phyloP scores from a whole-genome alignment of 345 rosid species.

The Murraya koenigii region DNA sequence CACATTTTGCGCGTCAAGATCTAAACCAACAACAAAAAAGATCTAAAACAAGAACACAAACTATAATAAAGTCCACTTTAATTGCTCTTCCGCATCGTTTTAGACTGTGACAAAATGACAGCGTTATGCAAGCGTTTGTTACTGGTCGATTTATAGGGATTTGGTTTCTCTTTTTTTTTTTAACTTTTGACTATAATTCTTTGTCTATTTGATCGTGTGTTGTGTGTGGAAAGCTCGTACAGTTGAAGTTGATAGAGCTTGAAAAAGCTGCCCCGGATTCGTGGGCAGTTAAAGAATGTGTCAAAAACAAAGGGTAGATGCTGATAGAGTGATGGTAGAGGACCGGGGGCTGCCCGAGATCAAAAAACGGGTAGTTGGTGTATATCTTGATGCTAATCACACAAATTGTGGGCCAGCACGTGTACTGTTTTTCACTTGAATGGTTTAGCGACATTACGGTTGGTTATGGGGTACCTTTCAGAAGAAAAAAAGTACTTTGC shows the following conservation, averaged over 20 bases:
- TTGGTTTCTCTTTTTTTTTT: not conserved
- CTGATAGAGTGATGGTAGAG: not conserved
- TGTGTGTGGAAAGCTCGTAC: not conserved
- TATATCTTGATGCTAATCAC: not conserved
- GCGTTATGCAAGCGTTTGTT: not conserved
- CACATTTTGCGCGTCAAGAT: constrained; percentile 55
- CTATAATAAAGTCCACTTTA: not conserved
- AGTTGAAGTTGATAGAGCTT: constrained; percentile 8
- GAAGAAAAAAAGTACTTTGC: no score
- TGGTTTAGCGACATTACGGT: not conserved
- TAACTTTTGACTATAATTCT: not conserved
- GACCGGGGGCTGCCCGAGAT: constrained; percentile 14
- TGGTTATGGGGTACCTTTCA: no score
- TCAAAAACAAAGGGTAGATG: not conserved
- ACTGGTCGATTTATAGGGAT: constrained; percentile 10
- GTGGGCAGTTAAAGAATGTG: constrained; percentile 30
- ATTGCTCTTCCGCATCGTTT: not conserved
- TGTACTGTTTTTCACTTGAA: not conserved
- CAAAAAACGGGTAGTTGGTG: constrained; percentile 12
- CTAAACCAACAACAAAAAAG: constrained; percentile 17
- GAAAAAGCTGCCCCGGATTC: constrained; percentile 27
- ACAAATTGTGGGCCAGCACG: not conserved
- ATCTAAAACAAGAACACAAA: not conserved
- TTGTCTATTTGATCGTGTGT: not conserved
- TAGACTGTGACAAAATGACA: not conserved